Conservation (phyloP, 2,329 filamentous ascomycete species). For the Hymenoscyphus occultus region DNA sequence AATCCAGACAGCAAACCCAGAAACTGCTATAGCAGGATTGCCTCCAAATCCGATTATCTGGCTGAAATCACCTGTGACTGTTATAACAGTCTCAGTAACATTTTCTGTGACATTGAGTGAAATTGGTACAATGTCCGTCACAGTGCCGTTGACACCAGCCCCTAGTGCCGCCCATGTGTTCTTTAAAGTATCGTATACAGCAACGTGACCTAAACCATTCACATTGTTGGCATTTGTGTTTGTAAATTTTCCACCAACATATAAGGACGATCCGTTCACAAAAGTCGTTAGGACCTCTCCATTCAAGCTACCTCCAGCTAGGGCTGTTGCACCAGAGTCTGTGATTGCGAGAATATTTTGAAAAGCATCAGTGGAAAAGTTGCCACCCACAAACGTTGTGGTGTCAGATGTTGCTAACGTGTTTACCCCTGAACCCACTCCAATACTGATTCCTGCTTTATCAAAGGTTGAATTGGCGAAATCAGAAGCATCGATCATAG, state of each 20-base stretch:
- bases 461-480: slow-evolving; percentile 74
- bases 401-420: slow-evolving; percentile 64
- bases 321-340: slow-evolving; percentile 57
- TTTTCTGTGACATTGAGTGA: slow-evolving; percentile 72
- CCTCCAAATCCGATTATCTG: slow-evolving; percentile 66
- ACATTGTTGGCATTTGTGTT: slow-evolving; percentile 62
- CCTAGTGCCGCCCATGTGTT: slow-evolving; percentile 77
- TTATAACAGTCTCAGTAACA: slow-evolving; percentile 69
- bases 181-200: slow-evolving; percentile 66
- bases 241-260: slow-evolving; percentile 82
- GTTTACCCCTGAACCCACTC: slow-evolving; percentile 64
- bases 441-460: slow-evolving; percentile 68
- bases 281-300: slow-evolving; percentile 71
- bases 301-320: slow-evolving; percentile 74
- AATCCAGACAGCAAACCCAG: slow-evolving; percentile 89
- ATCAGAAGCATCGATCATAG: slow-evolving; percentile 56
- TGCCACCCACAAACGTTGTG: slow-evolving; percentile 74
- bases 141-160: slow-evolving; percentile 78
- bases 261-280: slow-evolving; percentile 62
- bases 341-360: slow-evolving; percentile 76
- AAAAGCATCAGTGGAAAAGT: slow-evolving; percentile 68
- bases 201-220: slow-evolving; percentile 70
- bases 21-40: slow-evolving; percentile 57
- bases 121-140: slow-evolving; percentile 72
- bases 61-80: slow-evolving; percentile 77